These are phyloP conservation scores for Blastomyces silverae DNA, from an alignment of 2,329 filamentous ascomycete species.

Conservation along the genomic window DNA sequence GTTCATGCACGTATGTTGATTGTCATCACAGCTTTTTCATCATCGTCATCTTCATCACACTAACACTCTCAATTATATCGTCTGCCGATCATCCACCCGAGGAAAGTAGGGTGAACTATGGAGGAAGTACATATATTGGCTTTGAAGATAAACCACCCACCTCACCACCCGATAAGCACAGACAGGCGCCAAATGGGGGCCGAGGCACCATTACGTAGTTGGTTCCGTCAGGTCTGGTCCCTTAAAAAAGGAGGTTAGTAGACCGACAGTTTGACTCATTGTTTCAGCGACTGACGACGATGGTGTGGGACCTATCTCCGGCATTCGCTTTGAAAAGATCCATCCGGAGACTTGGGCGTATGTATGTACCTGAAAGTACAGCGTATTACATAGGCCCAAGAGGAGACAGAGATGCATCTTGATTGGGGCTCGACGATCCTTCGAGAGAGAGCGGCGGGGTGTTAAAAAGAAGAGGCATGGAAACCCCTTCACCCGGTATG, in stretches of 20 bases:
- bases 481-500: not conserved
- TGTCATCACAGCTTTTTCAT: not conserved
- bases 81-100: not conserved
- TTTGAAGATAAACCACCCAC: not conserved
- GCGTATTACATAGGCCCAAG: not conserved
- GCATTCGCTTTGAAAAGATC: not conserved
- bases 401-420: not conserved
- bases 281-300: not conserved
- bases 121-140: not conserved
- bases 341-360: not conserved
- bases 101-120: not conserved
- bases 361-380: not conserved
- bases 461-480: not conserved
- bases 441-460: not conserved
- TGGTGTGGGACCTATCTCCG: not conserved
- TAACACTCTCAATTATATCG: not conserved
- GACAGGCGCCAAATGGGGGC: not conserved
- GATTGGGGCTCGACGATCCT: not conserved
- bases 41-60: not conserved
- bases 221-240: not conserved
- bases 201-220: not conserved
- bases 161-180: not conserved
- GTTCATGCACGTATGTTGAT: not conserved
- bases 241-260: not conserved
- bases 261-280: constrained; percentile 9